Evolutionary conservation across 2,329 filamentous ascomycete species (phyloP).

Genomic region (Paraphaeosphaeria minitans): DNA sequence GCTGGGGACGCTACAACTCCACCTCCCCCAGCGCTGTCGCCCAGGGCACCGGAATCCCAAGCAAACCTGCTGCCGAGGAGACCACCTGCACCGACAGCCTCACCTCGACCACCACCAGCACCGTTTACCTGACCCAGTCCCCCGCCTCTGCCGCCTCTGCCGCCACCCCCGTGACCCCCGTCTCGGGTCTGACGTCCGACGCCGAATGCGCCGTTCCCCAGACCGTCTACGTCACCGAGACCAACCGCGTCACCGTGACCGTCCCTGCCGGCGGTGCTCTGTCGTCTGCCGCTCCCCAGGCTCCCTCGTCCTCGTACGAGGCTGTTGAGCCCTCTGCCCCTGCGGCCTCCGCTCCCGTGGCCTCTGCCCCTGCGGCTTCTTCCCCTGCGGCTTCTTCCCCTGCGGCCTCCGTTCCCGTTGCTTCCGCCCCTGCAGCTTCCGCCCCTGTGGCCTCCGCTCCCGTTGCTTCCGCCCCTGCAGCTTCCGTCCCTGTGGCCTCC

Average conservation of each 20-base stretch:
- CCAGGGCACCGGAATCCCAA: conserved; percentile 29
- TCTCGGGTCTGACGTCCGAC: conserved; percentile 26
- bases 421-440: conserved; percentile 17
- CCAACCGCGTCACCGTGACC: conserved; percentile 50
- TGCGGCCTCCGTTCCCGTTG: no score
- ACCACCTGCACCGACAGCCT: conserved; percentile 36
- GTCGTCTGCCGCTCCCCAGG: conserved; percentile 14
- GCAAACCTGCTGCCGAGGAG: conserved; percentile 22
- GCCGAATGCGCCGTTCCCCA: conserved; percentile 29
- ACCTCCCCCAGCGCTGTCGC: conserved; percentile 19
- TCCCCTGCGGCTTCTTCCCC: conserved; percentile 16
- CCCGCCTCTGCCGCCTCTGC: conserved; percentile 24
- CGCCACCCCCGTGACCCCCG: conserved; percentile 25
- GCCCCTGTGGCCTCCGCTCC: no score
- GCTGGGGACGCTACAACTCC: conserved; percentile 35
- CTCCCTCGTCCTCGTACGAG: conserved; percentile 21
- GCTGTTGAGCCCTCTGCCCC: not conserved
- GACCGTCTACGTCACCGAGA: conserved; percentile 47
- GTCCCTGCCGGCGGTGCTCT: conserved; percentile 37
- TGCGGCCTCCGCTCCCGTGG: not conserved
- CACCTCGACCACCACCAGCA: conserved; percentile 33
- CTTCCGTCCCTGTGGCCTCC: no score
- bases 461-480: no score
- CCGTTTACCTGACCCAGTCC: conserved; percentile 29
- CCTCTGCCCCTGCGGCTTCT: no score